Evolutionary conservation across 345 rosid genomes (phyloP), one percentile per base, ranked within the genome.

Genomic region (Gossypium australe): DNA sequence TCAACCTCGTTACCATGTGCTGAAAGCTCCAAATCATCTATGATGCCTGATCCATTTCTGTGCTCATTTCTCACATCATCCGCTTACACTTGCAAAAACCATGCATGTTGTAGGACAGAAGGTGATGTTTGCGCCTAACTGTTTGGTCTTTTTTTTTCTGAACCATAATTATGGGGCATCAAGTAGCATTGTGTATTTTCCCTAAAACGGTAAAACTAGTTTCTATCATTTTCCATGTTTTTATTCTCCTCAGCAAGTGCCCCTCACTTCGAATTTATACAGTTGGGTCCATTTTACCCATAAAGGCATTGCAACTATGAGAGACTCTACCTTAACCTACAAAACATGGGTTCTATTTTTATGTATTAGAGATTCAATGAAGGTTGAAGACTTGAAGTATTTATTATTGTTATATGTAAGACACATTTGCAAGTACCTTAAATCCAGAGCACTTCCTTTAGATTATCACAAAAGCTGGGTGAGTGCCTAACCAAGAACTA

Each of bases 1-100:
- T 9, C 53, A 68, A 68, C 57, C 60, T 51, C 45, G 10, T 69
- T 16, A 13, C 59, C 60, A 69, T 51, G 60, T 69, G 72, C 22
- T 69, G 45, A 51, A 51, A 69, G 72, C 72, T 69, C 72, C 72
- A 17, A 17, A 51, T 51, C 47, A 51, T 27, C 24, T 51, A 69
- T 25, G 45, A 41, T 51, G 24, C 45, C 17, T 69, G 45, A 16
- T 0, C 72, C 12, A 25, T 49, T 8, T 20, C 13, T 68, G 27
- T 49, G 57, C 58, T 49, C 72, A 24, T 16, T 7, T 34, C 41
- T 51, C 52, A 13, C n/a, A 51, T 14, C n/a, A 14, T 14, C 14
- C 5, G 18, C 6, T 27, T 25, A 49, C 58, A 68, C 44, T 68
- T 9, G 44, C 17, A 69, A 9, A 34, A 69, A 69, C 45, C 16